These are phyloP conservation scores for Paratrypanosoma confusum DNA, from an alignment of 208 protist species.

Conservation along the genomic window DNA sequence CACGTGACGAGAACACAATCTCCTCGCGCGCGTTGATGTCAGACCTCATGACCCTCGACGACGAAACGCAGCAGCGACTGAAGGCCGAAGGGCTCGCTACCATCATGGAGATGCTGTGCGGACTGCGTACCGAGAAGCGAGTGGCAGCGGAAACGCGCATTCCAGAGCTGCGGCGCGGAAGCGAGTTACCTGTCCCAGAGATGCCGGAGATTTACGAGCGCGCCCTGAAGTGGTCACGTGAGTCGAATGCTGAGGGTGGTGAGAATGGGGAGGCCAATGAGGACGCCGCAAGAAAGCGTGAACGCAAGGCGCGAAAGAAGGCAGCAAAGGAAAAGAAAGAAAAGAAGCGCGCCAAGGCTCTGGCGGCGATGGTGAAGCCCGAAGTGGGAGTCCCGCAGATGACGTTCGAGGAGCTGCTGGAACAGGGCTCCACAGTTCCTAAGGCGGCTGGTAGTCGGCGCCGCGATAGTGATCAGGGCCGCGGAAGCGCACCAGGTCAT, in stretches of 20 bases:
- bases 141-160: constrained; percentile 13
- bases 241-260: constrained; percentile 4
- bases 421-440: no score
- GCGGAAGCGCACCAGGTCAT: no score
- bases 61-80: constrained; percentile 30
- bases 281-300: neutral
- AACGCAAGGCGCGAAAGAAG: constrained; percentile 1
- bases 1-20: constrained; percentile 64
- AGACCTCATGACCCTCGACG: constrained; percentile 66
- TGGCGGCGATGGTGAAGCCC: constrained; percentile 3
- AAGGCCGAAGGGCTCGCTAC: constrained; percentile 73
- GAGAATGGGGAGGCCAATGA: no score
- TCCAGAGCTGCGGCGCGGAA: constrained; percentile 24
- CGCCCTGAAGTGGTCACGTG: constrained; percentile 5
- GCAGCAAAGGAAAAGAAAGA: constrained; percentile 20
- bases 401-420: neutral
- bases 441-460: no score
- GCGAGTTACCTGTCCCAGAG: constrained; percentile 20
- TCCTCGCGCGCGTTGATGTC: constrained; percentile 79
- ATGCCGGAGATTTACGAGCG: constrained; percentile 31
- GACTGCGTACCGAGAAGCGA: constrained; percentile 60
- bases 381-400: neutral
- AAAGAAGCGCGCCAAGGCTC: constrained; percentile 11
- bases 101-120: constrained; percentile 88
- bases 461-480: no score